phyloP scores from a whole-genome alignment of 2,329 filamentous ascomycete species.

The Torrubiella hemipterigena region DNA sequence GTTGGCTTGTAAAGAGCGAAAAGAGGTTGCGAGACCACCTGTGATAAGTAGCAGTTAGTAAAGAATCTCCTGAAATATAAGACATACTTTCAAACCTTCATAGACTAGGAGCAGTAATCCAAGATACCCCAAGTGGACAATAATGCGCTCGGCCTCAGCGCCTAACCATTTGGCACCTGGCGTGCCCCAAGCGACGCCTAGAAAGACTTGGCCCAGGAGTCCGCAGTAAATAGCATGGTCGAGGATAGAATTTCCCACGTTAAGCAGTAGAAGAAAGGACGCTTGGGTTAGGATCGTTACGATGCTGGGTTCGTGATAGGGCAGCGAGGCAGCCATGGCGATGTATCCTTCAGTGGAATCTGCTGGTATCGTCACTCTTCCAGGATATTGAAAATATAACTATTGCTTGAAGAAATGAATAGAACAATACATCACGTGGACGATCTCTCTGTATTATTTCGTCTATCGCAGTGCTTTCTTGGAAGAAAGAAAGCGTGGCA shows the following conservation, averaged over 20 bases:
- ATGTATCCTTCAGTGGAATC: too few relatives aligned
- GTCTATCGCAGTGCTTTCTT: too few relatives aligned
- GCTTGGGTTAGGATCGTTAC: constrained; percentile 44
- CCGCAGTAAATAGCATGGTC: constrained; percentile 56
- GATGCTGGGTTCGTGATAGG: constrained; percentile 54
- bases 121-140: constrained; percentile 59
- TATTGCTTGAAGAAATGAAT: too few relatives aligned
- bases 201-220: constrained; percentile 57
- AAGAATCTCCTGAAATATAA: too few relatives aligned
- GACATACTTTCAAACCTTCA: constrained; percentile 51
- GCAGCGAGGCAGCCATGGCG: constrained; percentile 24
- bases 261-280: constrained; percentile 52
- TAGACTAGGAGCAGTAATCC: constrained; percentile 63
- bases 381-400: too few relatives aligned
- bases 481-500: too few relatives aligned
- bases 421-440: too few relatives aligned
- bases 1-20: constrained; percentile 40
- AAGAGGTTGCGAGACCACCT: constrained; percentile 10
- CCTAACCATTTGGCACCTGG: constrained; percentile 52
- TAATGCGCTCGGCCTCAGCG: constrained; percentile 33
- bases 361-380: too few relatives aligned
- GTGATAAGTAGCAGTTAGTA: neutral
- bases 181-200: constrained; percentile 59
- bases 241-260: constrained; percentile 42
- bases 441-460: too few relatives aligned